A percentile compares a stretch with the other conserved stretches of the same genome.
These are phyloP conservation scores for Gastrolobium villosum DNA, from an alignment of 306 rosid species.

Conservation along the genomic window DNA sequence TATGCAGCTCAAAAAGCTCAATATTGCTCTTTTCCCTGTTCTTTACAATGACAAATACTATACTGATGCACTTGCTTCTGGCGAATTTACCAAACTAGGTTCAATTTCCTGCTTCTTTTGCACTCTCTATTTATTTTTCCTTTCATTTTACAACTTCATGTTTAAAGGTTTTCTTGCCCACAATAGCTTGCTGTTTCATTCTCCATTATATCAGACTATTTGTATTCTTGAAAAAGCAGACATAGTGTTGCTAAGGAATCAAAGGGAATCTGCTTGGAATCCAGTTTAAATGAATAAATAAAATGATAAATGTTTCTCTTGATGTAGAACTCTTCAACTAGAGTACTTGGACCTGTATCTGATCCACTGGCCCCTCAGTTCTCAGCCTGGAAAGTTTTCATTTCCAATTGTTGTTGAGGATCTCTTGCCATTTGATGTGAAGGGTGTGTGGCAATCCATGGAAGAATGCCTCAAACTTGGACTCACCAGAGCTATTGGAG, in stretches of 20 bases:
- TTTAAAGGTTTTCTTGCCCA: neutral
- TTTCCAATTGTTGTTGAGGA: constrained; percentile 45
- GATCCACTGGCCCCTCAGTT: constrained; percentile 49
- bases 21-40: constrained; percentile 84
- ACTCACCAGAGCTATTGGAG: constrained; percentile 57
- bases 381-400: constrained; percentile 41
- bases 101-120: constrained; percentile 31
- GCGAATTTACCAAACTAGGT: constrained; percentile 89
- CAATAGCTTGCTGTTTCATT: neutral
- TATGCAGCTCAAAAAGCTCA: constrained; percentile 96
- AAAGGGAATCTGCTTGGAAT: neutral
- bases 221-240: neutral
- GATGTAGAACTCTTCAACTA: constrained; percentile 45
- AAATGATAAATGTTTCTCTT: no score
- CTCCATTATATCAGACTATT: neutral
- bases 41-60: constrained; percentile 87
- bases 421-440: constrained; percentile 51
- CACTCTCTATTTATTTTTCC: neutral
- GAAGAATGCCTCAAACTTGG: constrained; percentile 56
- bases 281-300: neutral
- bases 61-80: constrained; percentile 83
- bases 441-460: constrained; percentile 59
- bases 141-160: neutral
- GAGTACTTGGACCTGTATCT: constrained; percentile 53
- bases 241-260: neutral